These are phyloP conservation scores for Kodamaea alishanica DNA, from an alignment of 1,139 yeast species.

Conservation along the genomic window DNA sequence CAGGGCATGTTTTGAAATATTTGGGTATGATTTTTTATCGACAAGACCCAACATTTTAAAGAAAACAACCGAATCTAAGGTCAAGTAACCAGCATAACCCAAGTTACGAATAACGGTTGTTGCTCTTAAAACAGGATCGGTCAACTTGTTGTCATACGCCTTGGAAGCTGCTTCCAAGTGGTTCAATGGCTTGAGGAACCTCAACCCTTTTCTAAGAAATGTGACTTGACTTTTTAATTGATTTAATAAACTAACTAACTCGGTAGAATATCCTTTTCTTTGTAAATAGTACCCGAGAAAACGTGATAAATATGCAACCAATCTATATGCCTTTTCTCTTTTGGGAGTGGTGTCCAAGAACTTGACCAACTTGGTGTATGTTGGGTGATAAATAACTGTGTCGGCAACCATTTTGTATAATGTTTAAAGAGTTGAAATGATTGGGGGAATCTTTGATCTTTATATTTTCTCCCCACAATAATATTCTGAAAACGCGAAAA, in stretches of 20 bases:
- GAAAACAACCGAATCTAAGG: constrained; percentile 72
- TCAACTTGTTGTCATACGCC: constrained; percentile 67
- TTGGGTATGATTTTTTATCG: constrained; percentile 32
- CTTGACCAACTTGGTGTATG: constrained; percentile 57
- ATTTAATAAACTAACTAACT: constrained; percentile 48
- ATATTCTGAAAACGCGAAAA: too few species aligned
- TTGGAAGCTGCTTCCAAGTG: constrained; percentile 69
- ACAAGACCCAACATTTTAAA: constrained; percentile 51
- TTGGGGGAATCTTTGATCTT: background rate
- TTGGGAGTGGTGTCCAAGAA: constrained; percentile 64
- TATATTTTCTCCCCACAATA: constrained; percentile 7
- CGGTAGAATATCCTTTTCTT: constrained; percentile 55
- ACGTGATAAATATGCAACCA: constrained; percentile 77
- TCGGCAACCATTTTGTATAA: constrained; percentile 57
- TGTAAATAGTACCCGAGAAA: constrained; percentile 63
- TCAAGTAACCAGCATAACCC: constrained; percentile 70
- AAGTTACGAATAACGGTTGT: constrained; percentile 65
- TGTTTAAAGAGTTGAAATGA: background rate
- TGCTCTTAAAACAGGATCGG: constrained; percentile 58
- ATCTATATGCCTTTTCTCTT: constrained; percentile 75
- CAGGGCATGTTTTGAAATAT: constrained; percentile 43
- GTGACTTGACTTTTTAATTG: constrained; percentile 58
- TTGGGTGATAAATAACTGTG: constrained; percentile 70
- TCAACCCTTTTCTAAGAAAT: constrained; percentile 75
- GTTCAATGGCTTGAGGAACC: constrained; percentile 79